Evolutionary conservation across 2,329 filamentous ascomycete genomes (phyloP), one percentile per base, ranked within the genome.

Genomic region (Colletotrichum costaricense): DNA sequence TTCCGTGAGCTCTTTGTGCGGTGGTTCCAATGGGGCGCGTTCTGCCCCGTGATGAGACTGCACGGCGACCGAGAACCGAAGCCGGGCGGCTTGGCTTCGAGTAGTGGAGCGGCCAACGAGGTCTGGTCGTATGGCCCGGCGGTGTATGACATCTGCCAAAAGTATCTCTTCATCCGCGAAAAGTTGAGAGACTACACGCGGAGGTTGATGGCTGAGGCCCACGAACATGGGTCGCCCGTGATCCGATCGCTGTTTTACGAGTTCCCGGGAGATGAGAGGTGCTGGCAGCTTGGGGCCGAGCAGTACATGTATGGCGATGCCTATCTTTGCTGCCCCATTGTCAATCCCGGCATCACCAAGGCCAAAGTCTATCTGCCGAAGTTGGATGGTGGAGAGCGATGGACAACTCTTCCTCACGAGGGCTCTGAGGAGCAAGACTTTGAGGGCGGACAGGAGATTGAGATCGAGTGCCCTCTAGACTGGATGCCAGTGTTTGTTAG

Each of bases 21-120:
- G 2, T 93, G 91, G 92, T 93, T 93, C 79, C 91, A 93, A 77
- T 93, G 91, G 90, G 91, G 88, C 0, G 82, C 90, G 0, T 93
- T 91, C 77, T 92, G 90, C 70, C 91, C 91, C 0, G 91, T 93
- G 1, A 91, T 93, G 87, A 82, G 92, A 3, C 83, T 93, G 0
- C 91, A 93, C 76, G 92, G 91, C 6, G 89, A 93, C 77, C 86
- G 91, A 0, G 90, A 92, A 78, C 92, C 91, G 0, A 85, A 80
- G 57, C 82, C 74, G 5, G 74, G 74, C 6, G 73, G 73, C 4
- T 60, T 66, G 4, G 60, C 67, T 84, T 86, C 74, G 78, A 84
- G 69, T 75, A 87, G 78, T 74, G 90, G 90, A 14, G 89, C 88
- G 0, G 79, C 83, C 0, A 92, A 92, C 76, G 91, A 93, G 79